Evolutionary conservation across 1,284 basidiomycete genomes (phyloP).

Genomic region (Cutaneotrichosporon sp.): DNA sequence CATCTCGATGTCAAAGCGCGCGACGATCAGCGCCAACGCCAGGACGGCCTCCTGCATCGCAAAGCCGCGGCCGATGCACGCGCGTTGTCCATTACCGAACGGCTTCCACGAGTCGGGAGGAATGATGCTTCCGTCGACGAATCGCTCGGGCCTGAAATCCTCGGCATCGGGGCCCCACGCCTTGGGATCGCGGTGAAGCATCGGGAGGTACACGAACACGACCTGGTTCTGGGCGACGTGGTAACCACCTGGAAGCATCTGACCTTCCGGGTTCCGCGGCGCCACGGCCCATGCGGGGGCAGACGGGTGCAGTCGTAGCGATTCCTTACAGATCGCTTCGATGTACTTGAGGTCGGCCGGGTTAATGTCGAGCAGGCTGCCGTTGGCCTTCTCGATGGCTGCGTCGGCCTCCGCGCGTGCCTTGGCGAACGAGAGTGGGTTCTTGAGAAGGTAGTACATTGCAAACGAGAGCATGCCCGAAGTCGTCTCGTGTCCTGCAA

Average conservation of each 20-base stretch:
- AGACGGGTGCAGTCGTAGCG: conserved; percentile 57
- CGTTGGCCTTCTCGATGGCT: conserved; percentile 40
- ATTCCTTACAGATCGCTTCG: conserved; percentile 57
- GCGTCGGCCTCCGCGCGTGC: conserved; percentile 61
- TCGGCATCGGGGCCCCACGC: conserved; percentile 60
- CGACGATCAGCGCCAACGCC: conserved; percentile 54
- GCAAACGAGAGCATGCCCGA: conserved; percentile 46
- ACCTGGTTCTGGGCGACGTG: conserved; percentile 49
- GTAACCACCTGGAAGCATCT: conserved; percentile 41
- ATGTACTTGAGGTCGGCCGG: conserved; percentile 58
- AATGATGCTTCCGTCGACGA: conserved; percentile 57
- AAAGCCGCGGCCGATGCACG: conserved; percentile 54
- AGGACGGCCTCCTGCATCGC: conserved; percentile 59
- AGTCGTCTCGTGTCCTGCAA: conserved; percentile 61
- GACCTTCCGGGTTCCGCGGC: conserved; percentile 18
- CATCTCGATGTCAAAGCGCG: conserved; percentile 57
- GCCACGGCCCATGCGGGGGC: conserved; percentile 39
- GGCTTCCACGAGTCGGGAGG: conserved; percentile 49
- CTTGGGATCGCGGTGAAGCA: conserved; percentile 55
- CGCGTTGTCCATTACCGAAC: conserved; percentile 39
- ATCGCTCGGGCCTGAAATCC: conserved; percentile 54
- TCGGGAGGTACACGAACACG: conserved; percentile 48
- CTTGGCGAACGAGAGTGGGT: conserved; percentile 57
- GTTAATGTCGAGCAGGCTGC: conserved; percentile 24
- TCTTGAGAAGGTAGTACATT: conserved; percentile 56